A percentile compares a stretch with the other conserved stretches of the same genome.
These are phyloP conservation scores for Penicillium thymicola DNA, from an alignment of 2,329 filamentous ascomycete species.

Conservation along the genomic window DNA sequence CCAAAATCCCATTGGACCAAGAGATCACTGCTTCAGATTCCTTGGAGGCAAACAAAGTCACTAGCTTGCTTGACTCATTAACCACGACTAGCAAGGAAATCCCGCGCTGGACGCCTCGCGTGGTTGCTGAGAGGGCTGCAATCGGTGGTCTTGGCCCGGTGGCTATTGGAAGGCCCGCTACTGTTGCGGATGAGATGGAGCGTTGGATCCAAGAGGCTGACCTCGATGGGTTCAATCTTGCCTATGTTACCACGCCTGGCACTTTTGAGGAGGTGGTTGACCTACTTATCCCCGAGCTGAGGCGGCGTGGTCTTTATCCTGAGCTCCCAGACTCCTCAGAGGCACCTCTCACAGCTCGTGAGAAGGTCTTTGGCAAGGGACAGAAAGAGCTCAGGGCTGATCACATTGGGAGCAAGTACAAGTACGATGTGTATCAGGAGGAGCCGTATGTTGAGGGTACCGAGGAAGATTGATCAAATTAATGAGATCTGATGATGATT, in stretches of 20 bases:
- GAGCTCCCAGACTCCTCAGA: slow-evolving; percentile 30
- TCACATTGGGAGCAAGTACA: slow-evolving; percentile 58
- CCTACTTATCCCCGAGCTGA: slow-evolving; percentile 48
- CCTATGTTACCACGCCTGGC: slow-evolving; percentile 51
- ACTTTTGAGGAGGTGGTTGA: slow-evolving; percentile 54
- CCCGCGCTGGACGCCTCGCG: slow-evolving; percentile 45
- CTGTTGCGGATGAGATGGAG: slow-evolving; percentile 50
- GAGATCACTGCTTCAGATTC: slow-evolving; percentile 55
- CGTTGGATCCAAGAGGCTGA: slow-evolving; percentile 46
- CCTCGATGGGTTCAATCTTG: slow-evolving; percentile 45
- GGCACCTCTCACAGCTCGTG: slow-evolving; percentile 49
- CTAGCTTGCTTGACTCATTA: slow-evolving; percentile 50
- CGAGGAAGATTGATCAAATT: neutral
- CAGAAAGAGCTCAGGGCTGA: slow-evolving; percentile 57
- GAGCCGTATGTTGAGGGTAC: slow-evolving; percentile 29
- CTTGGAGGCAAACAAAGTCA: slow-evolving; percentile 52
- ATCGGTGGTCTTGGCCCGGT: slow-evolving; percentile 52
- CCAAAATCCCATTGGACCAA: slow-evolving; percentile 56
- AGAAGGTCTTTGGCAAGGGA: slow-evolving; percentile 61
- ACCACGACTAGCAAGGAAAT: slow-evolving; percentile 50
- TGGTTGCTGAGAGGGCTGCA: slow-evolving; percentile 47
- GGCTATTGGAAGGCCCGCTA: slow-evolving; percentile 45
- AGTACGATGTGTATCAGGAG: slow-evolving; percentile 61
- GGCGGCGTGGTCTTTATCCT: slow-evolving; percentile 41
- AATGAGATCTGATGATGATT: neutral